Percentiles rank a stretch among this genome's conserved stretches.
These are phyloP conservation scores for Phytomonas francai DNA, from an alignment of 208 protist species.

Conservation along the genomic window DNA sequence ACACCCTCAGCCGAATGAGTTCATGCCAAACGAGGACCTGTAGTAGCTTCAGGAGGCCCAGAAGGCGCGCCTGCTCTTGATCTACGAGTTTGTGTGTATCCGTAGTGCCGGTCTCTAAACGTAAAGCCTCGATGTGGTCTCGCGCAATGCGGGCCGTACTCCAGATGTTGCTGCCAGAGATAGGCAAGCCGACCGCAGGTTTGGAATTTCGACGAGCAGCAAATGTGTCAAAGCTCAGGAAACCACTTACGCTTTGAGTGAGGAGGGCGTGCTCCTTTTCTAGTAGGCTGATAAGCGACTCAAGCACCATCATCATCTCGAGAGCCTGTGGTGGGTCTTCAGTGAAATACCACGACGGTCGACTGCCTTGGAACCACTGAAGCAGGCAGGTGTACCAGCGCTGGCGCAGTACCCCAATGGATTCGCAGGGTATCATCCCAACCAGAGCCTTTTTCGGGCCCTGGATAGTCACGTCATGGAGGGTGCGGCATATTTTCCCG, in stretches of 20 bases:
- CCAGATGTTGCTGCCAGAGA: constrained; percentile 14
- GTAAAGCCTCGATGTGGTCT: constrained; percentile 16
- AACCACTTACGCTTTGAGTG: constrained; percentile 27
- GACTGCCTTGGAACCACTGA: constrained; percentile 76
- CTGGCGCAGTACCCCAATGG: constrained; percentile 60
- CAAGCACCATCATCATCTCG: constrained; percentile 40
- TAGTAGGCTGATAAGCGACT: constrained; percentile 48
- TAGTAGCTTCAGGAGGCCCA: constrained; percentile 42
- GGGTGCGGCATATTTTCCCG: constrained; percentile 37
- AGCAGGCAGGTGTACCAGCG: constrained; percentile 65
- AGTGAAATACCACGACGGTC: constrained; percentile 76
- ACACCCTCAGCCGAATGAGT: constrained; percentile 53
- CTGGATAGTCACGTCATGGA: constrained; percentile 41
- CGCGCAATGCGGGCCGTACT: constrained; percentile 22
- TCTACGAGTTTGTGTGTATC: constrained; percentile 22
- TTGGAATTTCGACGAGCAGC: constrained; percentile 14
- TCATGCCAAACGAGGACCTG: constrained; percentile 64
- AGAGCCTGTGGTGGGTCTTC: constrained; percentile 31
- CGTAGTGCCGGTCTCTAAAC: constrained; percentile 10
- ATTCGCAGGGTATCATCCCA: constrained; percentile 49
- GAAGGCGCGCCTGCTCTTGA: constrained; percentile 36
- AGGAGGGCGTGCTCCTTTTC: constrained; percentile 30
- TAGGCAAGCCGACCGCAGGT: not conserved
- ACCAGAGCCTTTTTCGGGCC: constrained; percentile 17
- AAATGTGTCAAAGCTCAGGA: constrained; percentile 47